Percentiles rank a stretch among this genome's conserved stretches.
These are phyloP conservation scores for Talaromyces proteolyticus DNA, from an alignment of 495 filamentous ascomycete genomes.

Conservation along the genomic window DNA sequence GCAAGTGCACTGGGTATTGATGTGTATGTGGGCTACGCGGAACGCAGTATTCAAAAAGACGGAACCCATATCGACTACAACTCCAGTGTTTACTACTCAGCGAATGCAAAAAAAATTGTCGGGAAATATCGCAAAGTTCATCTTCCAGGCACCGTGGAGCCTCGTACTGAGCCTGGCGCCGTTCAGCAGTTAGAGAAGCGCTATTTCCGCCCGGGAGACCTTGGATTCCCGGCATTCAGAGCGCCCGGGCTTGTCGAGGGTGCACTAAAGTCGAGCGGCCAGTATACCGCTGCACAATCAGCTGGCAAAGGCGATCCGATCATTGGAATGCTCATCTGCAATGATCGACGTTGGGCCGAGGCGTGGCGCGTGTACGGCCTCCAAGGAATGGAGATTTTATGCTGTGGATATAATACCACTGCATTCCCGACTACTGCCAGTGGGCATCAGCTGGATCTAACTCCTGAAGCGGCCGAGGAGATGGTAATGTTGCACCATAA, in stretches of 20 bases:
- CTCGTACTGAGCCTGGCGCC: slow-evolving; percentile 33
- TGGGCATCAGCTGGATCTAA: slow-evolving; percentile 33
- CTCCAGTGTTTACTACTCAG: slow-evolving; percentile 40
- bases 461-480: slow-evolving; percentile 28
- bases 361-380: slow-evolving; percentile 38
- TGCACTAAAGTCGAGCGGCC: slow-evolving; percentile 3
- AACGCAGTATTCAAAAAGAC: slow-evolving; percentile 17
- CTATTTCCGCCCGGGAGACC: slow-evolving; percentile 40
- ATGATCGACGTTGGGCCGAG: slow-evolving; percentile 44
- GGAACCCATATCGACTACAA: slow-evolving; percentile 33
- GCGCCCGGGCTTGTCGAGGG: slow-evolving; percentile 29
- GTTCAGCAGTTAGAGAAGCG: slow-evolving; percentile 46
- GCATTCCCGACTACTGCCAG: slow-evolving; percentile 35
- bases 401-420: slow-evolving; percentile 43
- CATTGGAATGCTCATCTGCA: slow-evolving; percentile 47
- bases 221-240: slow-evolving; percentile 43
- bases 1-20: slow-evolving; percentile 34
- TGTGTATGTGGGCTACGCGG: slow-evolving; percentile 42
- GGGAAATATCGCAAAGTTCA: slow-evolving; percentile 46
- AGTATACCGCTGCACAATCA: slow-evolving; percentile 10
- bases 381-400: slow-evolving; percentile 40
- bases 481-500: slow-evolving; percentile 39
- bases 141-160: slow-evolving; percentile 40
- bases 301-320: slow-evolving; percentile 39
- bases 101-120: slow-evolving; percentile 26